Conservation (phyloP, 1,284 basidiomycete species). For the Moesziomyces parantarcticus region DNA sequence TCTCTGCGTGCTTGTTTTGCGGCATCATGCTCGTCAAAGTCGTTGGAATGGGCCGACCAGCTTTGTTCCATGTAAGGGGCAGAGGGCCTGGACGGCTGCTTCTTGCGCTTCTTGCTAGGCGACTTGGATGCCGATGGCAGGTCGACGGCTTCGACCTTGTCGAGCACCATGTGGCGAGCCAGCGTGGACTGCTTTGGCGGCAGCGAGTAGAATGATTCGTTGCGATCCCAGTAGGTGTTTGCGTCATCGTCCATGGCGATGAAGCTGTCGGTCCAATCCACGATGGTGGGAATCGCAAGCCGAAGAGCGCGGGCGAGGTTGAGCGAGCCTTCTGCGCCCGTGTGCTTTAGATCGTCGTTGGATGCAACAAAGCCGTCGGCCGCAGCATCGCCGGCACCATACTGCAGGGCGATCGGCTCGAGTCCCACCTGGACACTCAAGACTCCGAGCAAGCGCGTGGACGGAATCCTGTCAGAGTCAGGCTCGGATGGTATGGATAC, state of each 20-base stretch:
- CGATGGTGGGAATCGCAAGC: constrained; percentile 28
- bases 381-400: constrained; percentile 19
- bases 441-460: constrained; percentile 30
- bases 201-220: constrained; percentile 35
- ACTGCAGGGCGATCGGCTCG: constrained; percentile 39
- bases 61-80: neutral
- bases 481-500: too few species aligned
- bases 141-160: constrained; percentile 27
- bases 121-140: constrained; percentile 16
- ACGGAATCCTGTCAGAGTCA: constrained; percentile 1
- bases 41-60: neutral
- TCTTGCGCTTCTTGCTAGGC: constrained; percentile 30
- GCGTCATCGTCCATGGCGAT: constrained; percentile 24
- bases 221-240: constrained; percentile 43
- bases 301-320: constrained; percentile 26
- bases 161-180: constrained; percentile 32
- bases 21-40: neutral
- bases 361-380: constrained; percentile 45
- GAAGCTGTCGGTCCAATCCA: constrained; percentile 38
- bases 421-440: constrained; percentile 39
- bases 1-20: neutral
- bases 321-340: constrained; percentile 20
- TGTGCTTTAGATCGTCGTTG: constrained; percentile 29
- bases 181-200: constrained; percentile 35
- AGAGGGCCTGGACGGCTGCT: constrained; percentile 2